Base-by-base conservation (phyloP, 306 rosid species). In the Medicago ruthenica region DNA sequence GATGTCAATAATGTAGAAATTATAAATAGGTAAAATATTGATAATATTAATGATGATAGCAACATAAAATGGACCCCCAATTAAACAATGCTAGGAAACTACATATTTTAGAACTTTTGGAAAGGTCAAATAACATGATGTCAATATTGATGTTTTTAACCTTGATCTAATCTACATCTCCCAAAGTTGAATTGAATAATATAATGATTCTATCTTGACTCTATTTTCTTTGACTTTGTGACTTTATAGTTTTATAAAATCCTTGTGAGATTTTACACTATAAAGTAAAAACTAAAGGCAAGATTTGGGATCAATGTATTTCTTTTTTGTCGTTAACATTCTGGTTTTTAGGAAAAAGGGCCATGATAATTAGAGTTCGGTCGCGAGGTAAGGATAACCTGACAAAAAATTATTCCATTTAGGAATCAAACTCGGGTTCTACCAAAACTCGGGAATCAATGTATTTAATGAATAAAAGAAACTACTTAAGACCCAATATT, bases 1-100 rank as follows among this genome's bases (percentile, higher is more conserved):
- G 4, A 74, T 34, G 22, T 48, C 68, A 72, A 62, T 10, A 53
- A 74, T 27, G 58, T 37, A 61, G n/a, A 63, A 77, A 58, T 66
- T 24, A 40, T 51, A 64, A 70, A 48, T 2, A 66, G 39, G 41
- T 2, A n/a, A 8, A 77, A 80, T 77, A 24, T n/a, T n/a, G 0
- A 80, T 16, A 31, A 61, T 67, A 75, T 21, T 31, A 64, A 64
- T 17, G 7, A 40, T 60, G 70, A 37, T 39, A 64, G 69, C 37
- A 51, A 44, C 76, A 51, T 64, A 21, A 53, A 31, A 20, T 62
- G 42, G 44, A 61, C 20, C 67, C 55, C 15, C 60, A 59, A 73
- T 61, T 64, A 18, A 17, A 37, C 44, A 14, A 58, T 22, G 7
- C 24, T 13, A 7, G 8, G 3, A 58, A 12, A 61, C 3, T 27